Conservation (phyloP, 257 asterid species). For the Solanum corneliomulleri region DNA sequence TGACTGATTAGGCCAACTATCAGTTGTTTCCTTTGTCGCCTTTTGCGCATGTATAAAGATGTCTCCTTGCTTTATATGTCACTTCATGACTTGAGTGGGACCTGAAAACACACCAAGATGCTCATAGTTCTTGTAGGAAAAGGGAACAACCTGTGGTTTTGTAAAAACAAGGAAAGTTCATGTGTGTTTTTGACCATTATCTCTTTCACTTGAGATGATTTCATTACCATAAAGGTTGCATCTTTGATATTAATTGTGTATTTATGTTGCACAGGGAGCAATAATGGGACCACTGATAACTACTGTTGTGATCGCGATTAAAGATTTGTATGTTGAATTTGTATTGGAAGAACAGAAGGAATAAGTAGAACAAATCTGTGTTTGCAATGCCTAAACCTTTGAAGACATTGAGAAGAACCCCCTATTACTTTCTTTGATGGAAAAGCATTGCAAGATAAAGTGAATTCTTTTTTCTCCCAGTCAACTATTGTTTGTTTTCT, state of each 20-base stretch:
- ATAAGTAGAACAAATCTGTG: background rate
- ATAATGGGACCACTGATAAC: slow-evolving; percentile 73
- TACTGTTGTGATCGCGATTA: slow-evolving; percentile 57
- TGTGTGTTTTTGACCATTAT: background rate
- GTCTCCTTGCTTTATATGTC: background rate
- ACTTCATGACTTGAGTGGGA: background rate
- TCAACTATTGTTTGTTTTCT: background rate
- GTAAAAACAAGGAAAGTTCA: background rate
- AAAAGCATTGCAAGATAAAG: background rate
- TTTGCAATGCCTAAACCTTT: background rate
- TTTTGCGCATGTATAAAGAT: background rate
- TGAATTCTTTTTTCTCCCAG: background rate
- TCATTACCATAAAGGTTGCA: background rate
- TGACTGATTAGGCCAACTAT: background rate
- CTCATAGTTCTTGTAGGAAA: background rate
- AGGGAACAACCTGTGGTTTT: background rate
- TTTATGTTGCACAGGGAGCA: slow-evolving; percentile 44
- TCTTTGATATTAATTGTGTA: background rate
- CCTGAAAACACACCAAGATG: background rate
- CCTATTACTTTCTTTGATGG: background rate
- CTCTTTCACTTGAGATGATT: background rate
- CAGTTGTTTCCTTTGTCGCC: background rate
- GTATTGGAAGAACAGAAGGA: slow-evolving; percentile 42
- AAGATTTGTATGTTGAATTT: slow-evolving; percentile 60
- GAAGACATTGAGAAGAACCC: background rate